These are phyloP conservation scores for Lyophyllum semitale DNA, from an alignment of 768 basidiomycete genomes.

Conservation along the genomic window DNA sequence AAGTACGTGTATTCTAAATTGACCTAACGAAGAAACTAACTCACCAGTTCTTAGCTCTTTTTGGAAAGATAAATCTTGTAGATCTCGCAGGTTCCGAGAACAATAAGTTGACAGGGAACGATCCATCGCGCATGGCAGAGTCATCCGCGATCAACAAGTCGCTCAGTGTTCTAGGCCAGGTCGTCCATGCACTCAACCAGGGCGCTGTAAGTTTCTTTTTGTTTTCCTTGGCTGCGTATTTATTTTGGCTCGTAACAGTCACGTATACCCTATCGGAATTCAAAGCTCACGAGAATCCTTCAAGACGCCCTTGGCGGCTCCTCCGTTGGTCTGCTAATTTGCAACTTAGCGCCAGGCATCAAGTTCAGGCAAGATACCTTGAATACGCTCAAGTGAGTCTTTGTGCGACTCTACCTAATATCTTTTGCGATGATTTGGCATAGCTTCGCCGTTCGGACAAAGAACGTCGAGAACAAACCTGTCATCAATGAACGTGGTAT, in stretches of 20 bases:
- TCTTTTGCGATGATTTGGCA: conserved; percentile 2
- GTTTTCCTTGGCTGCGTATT: neutral
- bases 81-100: conserved; percentile 93
- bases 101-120: conserved; percentile 89
- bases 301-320: conserved; percentile 89
- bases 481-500: conserved; percentile 76
- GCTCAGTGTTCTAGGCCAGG: conserved; percentile 83
- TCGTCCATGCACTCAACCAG: conserved; percentile 81
- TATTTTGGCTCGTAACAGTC: conserved; percentile 38
- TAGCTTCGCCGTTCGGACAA: conserved; percentile 80
- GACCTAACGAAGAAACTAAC: conserved; percentile 1
- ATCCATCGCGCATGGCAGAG: conserved; percentile 85
- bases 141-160: conserved; percentile 90
- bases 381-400: conserved; percentile 82
- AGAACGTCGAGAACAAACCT: conserved; percentile 84
- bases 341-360: conserved; percentile 81
- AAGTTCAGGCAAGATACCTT: conserved; percentile 87
- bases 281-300: conserved; percentile 84
- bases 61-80: conserved; percentile 82
- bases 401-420: neutral
- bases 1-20: conserved; percentile 37
- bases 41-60: conserved; percentile 45
- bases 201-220: conserved; percentile 51
- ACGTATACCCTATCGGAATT: conserved; percentile 88
- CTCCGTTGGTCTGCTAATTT: conserved; percentile 79